phyloP scores from a whole-genome alignment of 352 stramenopile genomes.

The Globisporangium camurandrum region DNA sequence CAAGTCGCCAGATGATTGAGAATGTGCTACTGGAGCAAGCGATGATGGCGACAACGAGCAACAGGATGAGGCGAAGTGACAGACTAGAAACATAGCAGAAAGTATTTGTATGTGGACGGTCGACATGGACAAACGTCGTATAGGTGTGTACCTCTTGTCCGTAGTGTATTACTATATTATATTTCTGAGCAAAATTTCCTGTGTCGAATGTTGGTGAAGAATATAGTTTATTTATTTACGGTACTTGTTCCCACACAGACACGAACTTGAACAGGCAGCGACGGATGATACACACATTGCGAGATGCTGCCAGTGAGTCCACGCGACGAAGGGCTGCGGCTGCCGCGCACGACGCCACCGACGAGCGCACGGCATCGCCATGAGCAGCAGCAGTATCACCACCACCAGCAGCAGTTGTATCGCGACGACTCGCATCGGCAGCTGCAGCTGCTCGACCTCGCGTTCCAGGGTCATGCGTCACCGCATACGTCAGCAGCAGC shows the following conservation, averaged over 20 bases:
- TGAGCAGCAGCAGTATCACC: not conserved
- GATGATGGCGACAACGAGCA: slow-evolving; percentile 1
- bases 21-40: slow-evolving; percentile 25
- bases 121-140: no score
- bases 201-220: no score
- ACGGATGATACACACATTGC: no score
- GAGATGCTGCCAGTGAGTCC: slow-evolving; percentile 10
- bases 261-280: no score
- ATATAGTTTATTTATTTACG: no score
- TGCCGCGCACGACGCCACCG: not conserved
- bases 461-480: slow-evolving; percentile 20
- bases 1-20: slow-evolving; percentile 42
- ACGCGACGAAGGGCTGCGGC: slow-evolving; percentile 2
- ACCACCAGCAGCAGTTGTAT: slow-evolving; percentile 9
- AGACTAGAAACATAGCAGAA: no score
- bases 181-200: no score
- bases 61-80: not conserved
- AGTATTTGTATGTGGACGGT: no score
- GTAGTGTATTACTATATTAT: no score
- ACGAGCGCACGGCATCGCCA: not conserved
- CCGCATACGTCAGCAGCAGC: not conserved
- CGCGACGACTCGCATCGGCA: slow-evolving; percentile 12
- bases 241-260: no score
- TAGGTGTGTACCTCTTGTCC: no score
- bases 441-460: slow-evolving; percentile 31